phyloP scores from a whole-genome alignment of 805 yeast genomes.

The Wickerhamiella kurtzmanii region DNA sequence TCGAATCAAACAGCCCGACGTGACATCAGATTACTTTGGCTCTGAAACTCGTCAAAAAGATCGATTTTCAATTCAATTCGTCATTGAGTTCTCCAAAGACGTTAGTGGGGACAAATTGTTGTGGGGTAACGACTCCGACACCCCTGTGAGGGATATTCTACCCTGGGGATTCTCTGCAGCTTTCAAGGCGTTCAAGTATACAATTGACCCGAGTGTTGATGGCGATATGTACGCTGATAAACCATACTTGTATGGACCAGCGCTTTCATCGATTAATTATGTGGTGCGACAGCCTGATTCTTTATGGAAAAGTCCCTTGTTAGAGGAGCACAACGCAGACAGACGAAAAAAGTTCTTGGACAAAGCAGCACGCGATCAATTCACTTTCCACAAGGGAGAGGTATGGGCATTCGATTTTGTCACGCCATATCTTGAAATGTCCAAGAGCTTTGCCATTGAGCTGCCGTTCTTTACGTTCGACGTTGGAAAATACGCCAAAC shows the following conservation, averaged over 20 bases:
- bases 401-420: constrained; percentile 40
- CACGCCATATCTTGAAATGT: constrained; percentile 40
- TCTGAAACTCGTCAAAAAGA: constrained; percentile 19
- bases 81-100: constrained; percentile 30
- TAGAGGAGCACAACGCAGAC: constrained; percentile 20
- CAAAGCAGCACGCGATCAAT: constrained; percentile 28
- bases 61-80: constrained; percentile 28
- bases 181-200: constrained; percentile 40
- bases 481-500: constrained; percentile 27
- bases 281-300: constrained; percentile 20
- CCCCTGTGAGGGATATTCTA: constrained; percentile 43
- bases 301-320: constrained; percentile 9
- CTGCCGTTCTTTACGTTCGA: constrained; percentile 34
- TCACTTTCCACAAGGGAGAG: constrained; percentile 29
- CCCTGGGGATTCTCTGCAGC: constrained; percentile 47
- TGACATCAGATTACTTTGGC: constrained; percentile 20
- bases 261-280: constrained; percentile 42
- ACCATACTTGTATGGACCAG: constrained; percentile 53
- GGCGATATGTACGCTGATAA: constrained; percentile 48
- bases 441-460: constrained; percentile 37
- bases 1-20: constrained; percentile 29
- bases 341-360: constrained; percentile 36
- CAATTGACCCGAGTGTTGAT: constrained; percentile 49
- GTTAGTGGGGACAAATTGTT: constrained; percentile 41
- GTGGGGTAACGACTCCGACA: constrained; percentile 58